Evolutionary conservation across 371 early-diverging fungal genomes (phyloP).

Genomic region (Mucor racemosus): DNA sequence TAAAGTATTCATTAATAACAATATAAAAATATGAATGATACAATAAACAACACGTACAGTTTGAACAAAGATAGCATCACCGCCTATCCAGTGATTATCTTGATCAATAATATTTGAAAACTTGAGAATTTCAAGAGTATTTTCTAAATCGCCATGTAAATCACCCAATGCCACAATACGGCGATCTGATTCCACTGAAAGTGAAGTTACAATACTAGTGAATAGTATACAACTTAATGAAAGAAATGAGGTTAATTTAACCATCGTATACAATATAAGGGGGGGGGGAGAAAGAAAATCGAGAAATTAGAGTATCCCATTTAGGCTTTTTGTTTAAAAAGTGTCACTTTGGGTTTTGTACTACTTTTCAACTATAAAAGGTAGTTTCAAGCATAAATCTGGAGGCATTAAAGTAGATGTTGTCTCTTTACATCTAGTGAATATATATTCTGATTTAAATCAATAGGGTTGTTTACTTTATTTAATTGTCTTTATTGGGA

Average conservation of each 20-base stretch:
- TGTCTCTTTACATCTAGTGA: too few species aligned
- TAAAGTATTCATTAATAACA: slow-evolving; percentile 9
- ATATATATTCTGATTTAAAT: too few species aligned
- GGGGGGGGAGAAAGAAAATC: neutral
- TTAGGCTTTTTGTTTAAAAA: neutral
- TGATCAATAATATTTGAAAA: slow-evolving; percentile 68
- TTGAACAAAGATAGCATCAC: slow-evolving; percentile 58
- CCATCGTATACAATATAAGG: neutral
- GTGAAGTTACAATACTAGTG: neutral
- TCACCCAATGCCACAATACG: slow-evolving; percentile 82
- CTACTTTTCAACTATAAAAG: too few species aligned
- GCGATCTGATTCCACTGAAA: slow-evolving; percentile 13
- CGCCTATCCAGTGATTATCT: slow-evolving; percentile 67
- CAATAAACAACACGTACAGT: slow-evolving; percentile 35
- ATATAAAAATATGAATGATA: neutral
- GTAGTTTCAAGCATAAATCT: too few species aligned
- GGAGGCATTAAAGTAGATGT: too few species aligned
- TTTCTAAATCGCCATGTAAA: slow-evolving; percentile 73
- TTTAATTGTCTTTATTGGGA: neutral
- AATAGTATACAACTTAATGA: neutral
- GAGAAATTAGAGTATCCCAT: too few species aligned
- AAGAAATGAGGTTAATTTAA: neutral
- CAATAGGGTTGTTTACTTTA: too few species aligned
- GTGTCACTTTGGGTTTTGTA: too few species aligned
- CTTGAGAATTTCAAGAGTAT: slow-evolving; percentile 60